These are phyloP conservation scores for Entomortierella parvispora DNA, from an alignment of 192 early-diverging fungal species.

Conservation along the genomic window DNA sequence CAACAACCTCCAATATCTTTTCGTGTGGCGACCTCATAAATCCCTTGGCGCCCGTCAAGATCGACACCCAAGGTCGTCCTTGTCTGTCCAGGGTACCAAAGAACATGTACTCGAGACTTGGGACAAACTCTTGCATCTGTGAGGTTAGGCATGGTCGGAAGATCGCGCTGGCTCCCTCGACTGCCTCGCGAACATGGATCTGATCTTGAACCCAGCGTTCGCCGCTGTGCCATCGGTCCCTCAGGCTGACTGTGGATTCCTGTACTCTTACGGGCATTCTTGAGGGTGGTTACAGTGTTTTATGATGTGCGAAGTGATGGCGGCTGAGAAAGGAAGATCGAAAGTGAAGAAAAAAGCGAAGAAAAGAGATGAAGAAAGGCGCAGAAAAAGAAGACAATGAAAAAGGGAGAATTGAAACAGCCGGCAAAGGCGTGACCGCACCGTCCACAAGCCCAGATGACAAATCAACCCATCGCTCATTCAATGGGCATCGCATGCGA, in stretches of 20 bases:
- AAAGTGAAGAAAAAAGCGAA: too few species aligned
- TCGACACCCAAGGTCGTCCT: constrained; percentile 44
- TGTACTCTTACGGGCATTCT: background rate
- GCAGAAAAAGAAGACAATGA: too few species aligned
- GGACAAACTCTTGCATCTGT: constrained; percentile 40
- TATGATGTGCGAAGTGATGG: background rate
- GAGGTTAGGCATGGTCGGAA: constrained; percentile 24
- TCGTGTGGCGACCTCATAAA: constrained; percentile 17
- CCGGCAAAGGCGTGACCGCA: too few species aligned
- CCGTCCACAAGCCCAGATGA: too few species aligned
- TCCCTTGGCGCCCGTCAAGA: constrained; percentile 23
- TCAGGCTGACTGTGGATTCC: background rate
- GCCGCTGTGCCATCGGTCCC: constrained; percentile 43
- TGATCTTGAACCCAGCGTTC: constrained; percentile 33
- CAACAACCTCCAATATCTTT: constrained; percentile 21
- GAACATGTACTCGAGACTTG: constrained; percentile 32
- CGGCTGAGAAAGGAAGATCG: too few species aligned
- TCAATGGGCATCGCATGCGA: too few species aligned
- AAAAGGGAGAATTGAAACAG: too few species aligned
- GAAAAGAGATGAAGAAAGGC: too few species aligned
- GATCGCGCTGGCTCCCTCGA: constrained; percentile 15
- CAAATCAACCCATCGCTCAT: too few species aligned
- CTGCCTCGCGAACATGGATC: constrained; percentile 25
- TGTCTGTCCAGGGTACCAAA: constrained; percentile 28
- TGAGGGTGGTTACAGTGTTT: background rate